Percentiles rank a stretch among this genome's conserved stretches.
These are phyloP conservation scores for Entomortierella parvispora DNA, from an alignment of 192 early-diverging fungal species.

Conservation along the genomic window DNA sequence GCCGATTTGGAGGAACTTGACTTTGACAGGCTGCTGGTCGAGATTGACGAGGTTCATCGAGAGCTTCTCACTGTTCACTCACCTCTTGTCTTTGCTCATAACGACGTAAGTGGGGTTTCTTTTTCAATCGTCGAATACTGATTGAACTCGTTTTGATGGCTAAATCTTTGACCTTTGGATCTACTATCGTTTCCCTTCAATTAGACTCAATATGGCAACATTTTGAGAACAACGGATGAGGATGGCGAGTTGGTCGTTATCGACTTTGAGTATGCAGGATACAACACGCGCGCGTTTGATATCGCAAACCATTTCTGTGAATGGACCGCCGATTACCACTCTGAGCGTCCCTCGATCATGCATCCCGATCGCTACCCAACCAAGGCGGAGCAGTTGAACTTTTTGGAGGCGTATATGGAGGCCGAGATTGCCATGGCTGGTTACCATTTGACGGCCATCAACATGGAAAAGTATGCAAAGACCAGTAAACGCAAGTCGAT, in stretches of 20 bases:
- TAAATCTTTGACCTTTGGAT: background rate
- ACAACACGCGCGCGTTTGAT: constrained; percentile 82
- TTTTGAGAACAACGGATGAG: constrained; percentile 64
- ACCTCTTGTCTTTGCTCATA: constrained; percentile 89
- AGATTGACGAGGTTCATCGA: constrained; percentile 60
- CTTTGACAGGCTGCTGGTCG: constrained; percentile 56
- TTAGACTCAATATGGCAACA: constrained; percentile 88
- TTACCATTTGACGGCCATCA: constrained; percentile 46
- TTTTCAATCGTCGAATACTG: background rate
- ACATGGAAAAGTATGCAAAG: constrained; percentile 30
- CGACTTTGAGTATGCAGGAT: constrained; percentile 87
- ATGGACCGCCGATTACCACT: constrained; percentile 86
- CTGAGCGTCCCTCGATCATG: constrained; percentile 53
- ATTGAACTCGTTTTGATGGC: constrained; percentile 1
- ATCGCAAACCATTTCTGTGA: constrained; percentile 90
- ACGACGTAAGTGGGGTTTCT: constrained; percentile 75
- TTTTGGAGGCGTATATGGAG: constrained; percentile 74
- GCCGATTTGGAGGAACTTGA: constrained; percentile 54
- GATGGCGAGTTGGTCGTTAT: constrained; percentile 75
- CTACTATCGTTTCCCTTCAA: too few species aligned
- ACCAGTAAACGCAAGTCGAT: background rate
- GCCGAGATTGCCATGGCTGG: constrained; percentile 56
- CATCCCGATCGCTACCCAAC: constrained; percentile 64
- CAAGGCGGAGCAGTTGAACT: constrained; percentile 60
- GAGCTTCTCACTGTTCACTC: constrained; percentile 52